Conservation (phyloP, 2,329 filamentous ascomycete genomes). For the Didymella exigua region DNA sequence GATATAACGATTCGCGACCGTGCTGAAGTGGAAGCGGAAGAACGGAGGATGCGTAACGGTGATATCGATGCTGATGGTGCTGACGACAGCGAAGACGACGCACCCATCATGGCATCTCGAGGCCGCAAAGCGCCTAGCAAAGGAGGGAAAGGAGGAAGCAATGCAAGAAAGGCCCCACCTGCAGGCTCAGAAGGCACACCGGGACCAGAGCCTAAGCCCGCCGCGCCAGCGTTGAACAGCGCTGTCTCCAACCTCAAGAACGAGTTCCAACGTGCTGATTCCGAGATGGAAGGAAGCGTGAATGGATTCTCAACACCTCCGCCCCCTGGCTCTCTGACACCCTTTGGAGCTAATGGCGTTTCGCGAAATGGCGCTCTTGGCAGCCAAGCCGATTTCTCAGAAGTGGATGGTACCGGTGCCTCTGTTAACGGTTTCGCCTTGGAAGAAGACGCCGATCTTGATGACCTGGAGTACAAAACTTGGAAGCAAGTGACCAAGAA, state of each 20-base stretch:
- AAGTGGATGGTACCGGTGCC: slow-evolving; percentile 75
- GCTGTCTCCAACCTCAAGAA: slow-evolving; percentile 58
- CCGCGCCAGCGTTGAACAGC: slow-evolving; percentile 62
- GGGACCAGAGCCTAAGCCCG: slow-evolving; percentile 73
- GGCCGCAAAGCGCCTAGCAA: slow-evolving; percentile 84
- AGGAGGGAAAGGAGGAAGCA: slow-evolving; percentile 68
- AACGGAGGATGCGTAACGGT: slow-evolving; percentile 78
- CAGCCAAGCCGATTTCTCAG: slow-evolving; percentile 83
- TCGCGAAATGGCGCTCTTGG: slow-evolving; percentile 62
- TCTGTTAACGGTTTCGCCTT: slow-evolving; percentile 70
- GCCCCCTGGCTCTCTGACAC: slow-evolving; percentile 77
- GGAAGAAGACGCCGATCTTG: slow-evolving; percentile 79
- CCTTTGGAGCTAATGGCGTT: slow-evolving; percentile 70
- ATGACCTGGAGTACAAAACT: slow-evolving; percentile 89
- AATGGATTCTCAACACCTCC: slow-evolving; percentile 90
- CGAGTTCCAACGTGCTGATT: slow-evolving; percentile 67
- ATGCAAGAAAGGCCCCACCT: slow-evolving; percentile 72
- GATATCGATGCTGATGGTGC: slow-evolving; percentile 81
- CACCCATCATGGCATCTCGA: slow-evolving; percentile 96
- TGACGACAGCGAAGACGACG: slow-evolving; percentile 89
- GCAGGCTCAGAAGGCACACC: slow-evolving; percentile 82
- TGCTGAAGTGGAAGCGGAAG: slow-evolving; percentile 80
- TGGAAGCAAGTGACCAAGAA: slow-evolving; percentile 99
- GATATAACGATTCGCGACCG: slow-evolving; percentile 89
- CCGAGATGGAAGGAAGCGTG: slow-evolving; percentile 79